Base-by-base conservation (phyloP, 768 basidiomycete species). In the Auriscalpium orientale region DNA sequence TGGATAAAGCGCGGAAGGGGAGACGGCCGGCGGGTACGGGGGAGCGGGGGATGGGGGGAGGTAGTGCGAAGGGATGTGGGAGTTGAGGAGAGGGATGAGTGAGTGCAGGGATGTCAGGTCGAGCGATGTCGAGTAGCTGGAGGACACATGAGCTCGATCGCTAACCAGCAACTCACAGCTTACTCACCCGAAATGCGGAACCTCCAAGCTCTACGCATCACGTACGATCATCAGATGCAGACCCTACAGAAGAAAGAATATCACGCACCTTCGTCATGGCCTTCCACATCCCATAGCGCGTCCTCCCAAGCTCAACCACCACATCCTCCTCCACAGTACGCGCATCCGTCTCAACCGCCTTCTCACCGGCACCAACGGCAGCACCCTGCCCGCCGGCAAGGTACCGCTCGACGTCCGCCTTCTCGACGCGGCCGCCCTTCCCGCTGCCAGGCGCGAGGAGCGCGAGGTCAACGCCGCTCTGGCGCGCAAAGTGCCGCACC, bases 251-350 rank as follows among this genome's bases (percentile, higher is more conserved):
- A 36, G 28, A 33, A 36, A 15, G 36, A 3, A 33, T 1, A 47
- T 45, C 18, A 59, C 72, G 28, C 49, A 85, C 89, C 80, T 89
- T 89, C 10, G 76, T 80, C 91, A 94, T 94, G 2, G 89, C 87
- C 62, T 89, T 89, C 85, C 83, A 94, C 91, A 94, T 95, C 10
- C 83, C 84, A 65, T 83, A 81, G 53, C 91, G 75, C 13, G 89
- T 91, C 60, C 89, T 74, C 5, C 83, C 84, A 22, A 94, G 76
- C 52, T 89, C 89, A 3, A 91, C 79, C 2, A 85, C 72, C 10
- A 78, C 70, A 56, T 89, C 87, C 43, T 49, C 57, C 28, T 46
- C 76, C 61, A 16, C 57, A 64, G 21, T 55, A 28, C 28, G 28
- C 10, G 77, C 70, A 56, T 89, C 87, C 43, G 46, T 54, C 28